Base-by-base conservation (phyloP, 129 eudicot genomes). In the Pseudognaphalium luteoalbum region DNA sequence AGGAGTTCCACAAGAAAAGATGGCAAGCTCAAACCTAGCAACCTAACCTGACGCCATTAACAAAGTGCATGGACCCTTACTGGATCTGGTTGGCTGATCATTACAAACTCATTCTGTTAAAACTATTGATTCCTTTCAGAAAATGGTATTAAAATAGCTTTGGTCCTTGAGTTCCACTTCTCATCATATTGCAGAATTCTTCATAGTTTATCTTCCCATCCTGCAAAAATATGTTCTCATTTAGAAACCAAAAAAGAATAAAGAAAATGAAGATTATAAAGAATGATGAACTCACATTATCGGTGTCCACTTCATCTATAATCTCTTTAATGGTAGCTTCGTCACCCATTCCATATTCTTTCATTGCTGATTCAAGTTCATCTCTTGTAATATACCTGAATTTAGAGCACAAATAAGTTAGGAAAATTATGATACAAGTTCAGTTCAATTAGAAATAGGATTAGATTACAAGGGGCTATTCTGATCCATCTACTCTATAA, bases 331-430 rank as follows among this genome's bases (percentile, higher is more conserved):
- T 89, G 69, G 91, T 82, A 68, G 80, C 85, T 30, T 85, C 87
- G 69, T 94, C 97, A 30, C 96, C 97, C 85, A 94, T 91, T 44
- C 96, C 97, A 52, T 94, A 81, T 70, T 91, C 87, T 73, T 83
- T 81, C 97, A 94, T 91, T 17, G 96, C 98, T 37, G 87, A 35
- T 80, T 94, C 97, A 1, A 94, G 84, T 81, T 94, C 98, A 70
- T 94, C 98, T 77, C 84, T 84, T 44, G 98, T 94, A 66, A 94
- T 91, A 75, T 82, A 91, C 82, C 98, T 94, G 77, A 33, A 68
- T 19, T 14, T 10, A 56, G 52, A 58, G 58, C 47, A 64, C n/a
- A 12, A 2, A 62, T 30, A 22, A 14, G 25, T 44, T 51, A 34
- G 32, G 11, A 21, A 28, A 32, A 19, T 5, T 6, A 64, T 62